Evolutionary conservation across 2,329 filamentous ascomycete species (phyloP), one percentile per base, ranked within the genome.

Genomic region (Penicillium sp.): DNA sequence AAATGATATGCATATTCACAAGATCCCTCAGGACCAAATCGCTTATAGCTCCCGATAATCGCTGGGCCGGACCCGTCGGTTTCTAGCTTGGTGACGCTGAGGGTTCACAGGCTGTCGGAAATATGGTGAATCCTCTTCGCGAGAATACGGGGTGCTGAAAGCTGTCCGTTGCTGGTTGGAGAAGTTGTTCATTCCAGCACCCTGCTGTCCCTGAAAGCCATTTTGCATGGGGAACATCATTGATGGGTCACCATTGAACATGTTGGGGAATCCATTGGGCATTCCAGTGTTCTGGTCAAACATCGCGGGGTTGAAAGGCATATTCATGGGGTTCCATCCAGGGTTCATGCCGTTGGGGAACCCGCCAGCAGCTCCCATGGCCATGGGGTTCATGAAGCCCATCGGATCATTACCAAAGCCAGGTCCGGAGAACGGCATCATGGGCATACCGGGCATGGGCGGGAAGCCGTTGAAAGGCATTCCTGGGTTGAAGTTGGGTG

Each of bases 31-130:
- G 44, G 21, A 14, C 14, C 41, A 42, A 32, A 38, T 31, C 46
- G 32, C 44, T 52, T 31, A 92, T 45, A 96, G 80, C 77, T 96
- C 90, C 60, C 90, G 84, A 72, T 94, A 97, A 75, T 99, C 94
- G 70, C 90, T 94, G 10, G 92, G 92, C 51, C 94, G 83, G 50
- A 90, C 85, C 64, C 90, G 82, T 60, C 88, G 85, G 65, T 91
- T 87, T 65, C 89, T 84, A 67, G 92, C 90, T 72, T 92, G 88
- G 69, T 94, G 90, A 47, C 94, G 85, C 69, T 96, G 90, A 2
- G 92, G 93, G 70, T 99, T 99, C 58, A 97, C 90, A 0, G 94
- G 94, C 72, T 96, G 93, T 54, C 94, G 85, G 72, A 97, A 95
- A 75, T 99, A 99, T 6, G 94, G 90, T 56, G 92, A 90, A 54